Conservation (phyloP, 2,329 filamentous ascomycete genomes). For the Nigrospora sphaerica region DNA sequence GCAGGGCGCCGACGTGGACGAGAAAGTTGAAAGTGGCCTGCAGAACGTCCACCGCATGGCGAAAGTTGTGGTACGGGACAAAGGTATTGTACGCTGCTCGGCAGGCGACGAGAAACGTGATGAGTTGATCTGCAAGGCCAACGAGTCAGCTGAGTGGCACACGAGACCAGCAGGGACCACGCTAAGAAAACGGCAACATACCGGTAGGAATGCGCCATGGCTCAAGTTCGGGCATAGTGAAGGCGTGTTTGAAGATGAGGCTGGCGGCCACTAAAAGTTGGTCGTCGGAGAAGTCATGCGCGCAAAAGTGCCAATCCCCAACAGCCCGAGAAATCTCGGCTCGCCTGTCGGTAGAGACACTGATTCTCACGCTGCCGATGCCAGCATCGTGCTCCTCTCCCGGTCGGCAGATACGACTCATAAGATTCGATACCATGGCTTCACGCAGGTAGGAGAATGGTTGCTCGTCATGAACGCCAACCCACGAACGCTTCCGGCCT, state of each 20-base stretch:
- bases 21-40: constrained; percentile 91
- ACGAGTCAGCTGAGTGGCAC: constrained; percentile 29
- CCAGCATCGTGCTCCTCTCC: constrained; percentile 54
- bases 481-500: constrained; percentile 83
- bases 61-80: constrained; percentile 96
- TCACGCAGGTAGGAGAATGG: constrained; percentile 86
- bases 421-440: constrained; percentile 86
- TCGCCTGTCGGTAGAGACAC: constrained; percentile 59
- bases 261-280: constrained; percentile 82
- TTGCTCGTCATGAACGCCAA: constrained; percentile 76
- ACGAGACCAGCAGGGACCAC: constrained; percentile 12
- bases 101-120: constrained; percentile 79
- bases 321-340: constrained; percentile 61
- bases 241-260: constrained; percentile 82
- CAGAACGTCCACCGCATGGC: constrained; percentile 91
- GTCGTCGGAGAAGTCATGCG: constrained; percentile 83
- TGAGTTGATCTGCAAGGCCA: constrained; percentile 60
- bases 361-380: constrained; percentile 58
- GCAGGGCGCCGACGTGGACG: constrained; percentile 68
- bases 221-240: constrained; percentile 74
- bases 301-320: constrained; percentile 80
- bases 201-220: constrained; percentile 73
- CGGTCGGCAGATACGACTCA: constrained; percentile 77
- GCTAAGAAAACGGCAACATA: constrained; percentile 31
- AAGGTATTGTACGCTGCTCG: constrained; percentile 94